A percentile compares a stretch with the other conserved stretches of the same genome.
phyloP scores from a whole-genome alignment of 1,139 yeast genomes.

The Blastobotrys illinoisensis region DNA sequence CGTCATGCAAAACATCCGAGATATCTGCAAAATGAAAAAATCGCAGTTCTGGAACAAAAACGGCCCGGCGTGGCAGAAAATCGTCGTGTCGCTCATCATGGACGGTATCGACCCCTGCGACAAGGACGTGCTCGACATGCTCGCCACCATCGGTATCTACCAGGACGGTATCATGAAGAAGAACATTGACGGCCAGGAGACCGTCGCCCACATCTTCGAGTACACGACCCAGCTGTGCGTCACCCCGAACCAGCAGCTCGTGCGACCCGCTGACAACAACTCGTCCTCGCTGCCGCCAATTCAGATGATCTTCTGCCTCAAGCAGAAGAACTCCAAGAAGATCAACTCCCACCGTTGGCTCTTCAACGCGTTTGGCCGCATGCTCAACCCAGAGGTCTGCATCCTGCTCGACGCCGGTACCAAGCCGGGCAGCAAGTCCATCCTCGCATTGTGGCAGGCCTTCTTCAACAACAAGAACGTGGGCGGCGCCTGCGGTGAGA shows the following conservation, averaged over 20 bases:
- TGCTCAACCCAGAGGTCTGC: constrained; percentile 79
- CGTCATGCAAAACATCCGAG: constrained; percentile 85
- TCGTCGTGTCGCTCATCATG: constrained; percentile 82
- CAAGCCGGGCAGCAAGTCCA: constrained; percentile 77
- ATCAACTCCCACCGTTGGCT: constrained; percentile 97
- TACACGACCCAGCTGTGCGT: constrained; percentile 64
- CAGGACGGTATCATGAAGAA: constrained; percentile 94
- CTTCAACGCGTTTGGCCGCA: constrained; percentile 85
- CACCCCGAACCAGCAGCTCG: constrained; percentile 44
- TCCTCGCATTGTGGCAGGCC: constrained; percentile 92
- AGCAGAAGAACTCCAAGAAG: constrained; percentile 84
- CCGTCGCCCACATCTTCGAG: constrained; percentile 87
- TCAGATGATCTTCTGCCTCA: constrained; percentile 83
- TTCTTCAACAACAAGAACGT: constrained; percentile 92
- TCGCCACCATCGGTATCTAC: constrained; percentile 90
- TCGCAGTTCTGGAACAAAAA: constrained; percentile 52
- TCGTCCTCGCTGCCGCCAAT: constrained; percentile 60
- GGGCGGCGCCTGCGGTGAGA: constrained; percentile 98
- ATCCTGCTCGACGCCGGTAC: constrained; percentile 92
- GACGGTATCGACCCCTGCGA: constrained; percentile 93
- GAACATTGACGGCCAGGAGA: constrained; percentile 79
- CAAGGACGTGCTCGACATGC: constrained; percentile 72
- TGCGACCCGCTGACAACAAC: constrained; percentile 55
- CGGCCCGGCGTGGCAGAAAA: constrained; percentile 93
- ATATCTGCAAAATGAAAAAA: constrained; percentile 65